These are phyloP conservation scores for Silene coronaria DNA, from an alignment of 179 eudicot genomes.

Conservation along the genomic window DNA sequence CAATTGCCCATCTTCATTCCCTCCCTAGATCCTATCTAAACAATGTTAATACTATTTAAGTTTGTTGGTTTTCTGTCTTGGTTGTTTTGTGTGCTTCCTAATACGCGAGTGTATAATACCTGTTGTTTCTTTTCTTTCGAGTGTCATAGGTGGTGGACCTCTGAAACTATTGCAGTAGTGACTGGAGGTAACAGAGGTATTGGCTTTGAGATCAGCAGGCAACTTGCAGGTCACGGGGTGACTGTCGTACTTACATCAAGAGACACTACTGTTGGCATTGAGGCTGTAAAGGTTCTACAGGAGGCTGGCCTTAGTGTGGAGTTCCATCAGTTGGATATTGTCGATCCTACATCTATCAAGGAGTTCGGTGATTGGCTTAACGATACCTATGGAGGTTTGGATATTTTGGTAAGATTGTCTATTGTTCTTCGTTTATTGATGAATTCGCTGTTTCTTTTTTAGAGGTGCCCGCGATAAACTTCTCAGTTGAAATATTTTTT, in stretches of 20 bases:
- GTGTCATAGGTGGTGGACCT: slow-evolving; percentile 77
- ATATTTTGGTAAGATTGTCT: slow-evolving; percentile 56
- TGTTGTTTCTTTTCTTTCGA: not conserved
- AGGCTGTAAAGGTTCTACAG: slow-evolving; percentile 75
- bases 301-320: slow-evolving; percentile 69
- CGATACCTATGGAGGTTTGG: slow-evolving; percentile 62
- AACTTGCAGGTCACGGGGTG: slow-evolving; percentile 72
- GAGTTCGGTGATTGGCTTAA: slow-evolving; percentile 57
- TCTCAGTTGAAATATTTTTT: too few species aligned
- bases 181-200: slow-evolving; percentile 96
- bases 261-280: slow-evolving; percentile 69
- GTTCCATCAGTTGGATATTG: slow-evolving; percentile 83
- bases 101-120: slow-evolving; percentile 3
- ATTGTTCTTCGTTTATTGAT: not conserved
- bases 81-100: not conserved
- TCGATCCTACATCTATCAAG: slow-evolving; percentile 52
- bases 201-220: slow-evolving; percentile 83
- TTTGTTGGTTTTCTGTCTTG: not conserved
- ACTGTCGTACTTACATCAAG: slow-evolving; percentile 78
- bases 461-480: too few species aligned
- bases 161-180: slow-evolving; percentile 77
- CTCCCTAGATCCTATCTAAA: too few species aligned
- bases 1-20: not conserved
- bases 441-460: too few species aligned
- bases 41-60: not conserved